Evolutionary conservation across 345 rosid genomes (phyloP).

Genomic region (Eucalyptus erythrocorys): DNA sequence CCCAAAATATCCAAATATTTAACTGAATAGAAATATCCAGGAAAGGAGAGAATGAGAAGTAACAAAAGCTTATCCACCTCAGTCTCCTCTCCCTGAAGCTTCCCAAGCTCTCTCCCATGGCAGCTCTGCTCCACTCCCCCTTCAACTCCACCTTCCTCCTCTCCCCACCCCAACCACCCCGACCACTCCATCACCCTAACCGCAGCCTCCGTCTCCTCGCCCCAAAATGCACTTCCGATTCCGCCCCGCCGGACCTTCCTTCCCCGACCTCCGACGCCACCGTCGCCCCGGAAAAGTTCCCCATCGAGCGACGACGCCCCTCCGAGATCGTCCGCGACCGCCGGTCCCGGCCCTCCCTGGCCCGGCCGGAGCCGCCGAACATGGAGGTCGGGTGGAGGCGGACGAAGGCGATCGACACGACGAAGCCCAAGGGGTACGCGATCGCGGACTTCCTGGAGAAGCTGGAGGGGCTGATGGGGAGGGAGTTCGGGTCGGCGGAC

Average conservation of each 20-base stretch:
- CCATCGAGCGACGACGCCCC: constrained; percentile 58
- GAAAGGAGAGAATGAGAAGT: background rate
- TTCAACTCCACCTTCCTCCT: background rate
- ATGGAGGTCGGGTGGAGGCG: constrained; percentile 83
- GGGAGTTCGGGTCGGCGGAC: constrained; percentile 65
- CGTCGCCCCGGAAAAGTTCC: constrained; percentile 47
- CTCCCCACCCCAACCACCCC: background rate
- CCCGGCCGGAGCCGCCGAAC: constrained; percentile 59
- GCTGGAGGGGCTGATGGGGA: constrained; percentile 56
- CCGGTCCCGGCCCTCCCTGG: constrained; percentile 15
- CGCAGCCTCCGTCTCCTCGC: background rate
- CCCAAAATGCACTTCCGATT: background rate
- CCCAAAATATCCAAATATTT: background rate
- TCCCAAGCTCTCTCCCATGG: background rate
- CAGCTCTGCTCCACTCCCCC: background rate
- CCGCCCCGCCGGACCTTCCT: constrained; percentile 9
- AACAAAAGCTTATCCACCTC: background rate
- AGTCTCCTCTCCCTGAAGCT: background rate
- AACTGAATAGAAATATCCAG: background rate
- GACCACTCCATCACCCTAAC: background rate
- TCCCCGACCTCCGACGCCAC: constrained; percentile 28
- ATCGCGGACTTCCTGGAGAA: constrained; percentile 82
- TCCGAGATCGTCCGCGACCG: constrained; percentile 52
- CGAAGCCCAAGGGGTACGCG: constrained; percentile 70
- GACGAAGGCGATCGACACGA: constrained; percentile 50